phyloP scores from a whole-genome alignment of 1,284 basidiomycete species.

The Hypsizygus ulmarius region DNA sequence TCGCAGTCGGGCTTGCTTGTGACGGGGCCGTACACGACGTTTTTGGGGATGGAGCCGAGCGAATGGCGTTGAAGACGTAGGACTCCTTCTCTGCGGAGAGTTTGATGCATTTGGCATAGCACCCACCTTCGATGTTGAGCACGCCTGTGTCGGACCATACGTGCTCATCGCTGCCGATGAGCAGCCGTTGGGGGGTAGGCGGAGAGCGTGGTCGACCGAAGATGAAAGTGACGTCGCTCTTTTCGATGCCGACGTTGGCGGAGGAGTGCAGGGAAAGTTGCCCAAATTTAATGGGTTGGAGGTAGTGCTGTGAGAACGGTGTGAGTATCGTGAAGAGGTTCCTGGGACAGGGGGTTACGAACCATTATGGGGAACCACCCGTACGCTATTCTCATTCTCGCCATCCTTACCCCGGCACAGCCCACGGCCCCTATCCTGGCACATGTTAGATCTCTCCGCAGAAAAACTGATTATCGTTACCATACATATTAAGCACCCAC shows the following conservation, averaged over 20 bases:
- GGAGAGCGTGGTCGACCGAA: constrained; percentile 97
- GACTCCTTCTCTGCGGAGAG: constrained; percentile 96
- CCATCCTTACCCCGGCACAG: no score
- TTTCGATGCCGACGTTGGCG: constrained; percentile 90
- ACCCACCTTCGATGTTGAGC: constrained; percentile 99
- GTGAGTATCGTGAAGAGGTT: no score
- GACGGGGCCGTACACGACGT: constrained; percentile 93
- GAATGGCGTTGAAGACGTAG: constrained; percentile 95
- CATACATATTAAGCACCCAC: no score
- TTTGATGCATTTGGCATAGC: constrained; percentile 99
- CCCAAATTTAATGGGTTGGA: constrained; percentile 98
- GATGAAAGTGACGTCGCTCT: constrained; percentile 96
- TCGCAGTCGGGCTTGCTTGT: constrained; percentile 92
- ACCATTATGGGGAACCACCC: no score
- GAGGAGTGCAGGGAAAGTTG: constrained; percentile 99
- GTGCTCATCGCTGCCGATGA: constrained; percentile 97
- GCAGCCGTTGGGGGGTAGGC: constrained; percentile 87
- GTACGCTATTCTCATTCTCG: no score
- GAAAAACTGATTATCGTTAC: no score
- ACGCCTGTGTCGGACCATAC: constrained; percentile 98
- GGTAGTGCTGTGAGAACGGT: constrained; percentile 74
- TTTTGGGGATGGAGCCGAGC: constrained; percentile 95
- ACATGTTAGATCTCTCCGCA: no score
- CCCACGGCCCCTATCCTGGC: no score
- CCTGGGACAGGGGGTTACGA: no score